phyloP scores from a whole-genome alignment of 208 protist species.

The Wallacemonas sp. region DNA sequence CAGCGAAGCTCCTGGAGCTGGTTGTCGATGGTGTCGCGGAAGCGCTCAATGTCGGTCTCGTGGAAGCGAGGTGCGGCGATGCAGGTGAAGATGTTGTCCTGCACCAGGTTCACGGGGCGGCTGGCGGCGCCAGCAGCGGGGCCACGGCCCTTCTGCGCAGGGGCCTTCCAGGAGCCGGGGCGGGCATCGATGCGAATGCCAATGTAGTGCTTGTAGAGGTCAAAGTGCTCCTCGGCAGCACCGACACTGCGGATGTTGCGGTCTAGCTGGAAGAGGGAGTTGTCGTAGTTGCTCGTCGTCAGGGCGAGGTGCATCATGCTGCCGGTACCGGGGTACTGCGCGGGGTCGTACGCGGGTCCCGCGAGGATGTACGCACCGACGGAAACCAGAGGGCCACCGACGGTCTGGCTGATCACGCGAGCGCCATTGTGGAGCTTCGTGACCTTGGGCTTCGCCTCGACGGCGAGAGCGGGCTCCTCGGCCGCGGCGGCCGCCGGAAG shows the following conservation, averaged over 20 bases:
- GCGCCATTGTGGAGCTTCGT: constrained; percentile 81
- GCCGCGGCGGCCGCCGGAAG: background rate
- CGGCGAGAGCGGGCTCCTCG: background rate
- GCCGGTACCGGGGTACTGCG: constrained; percentile 60
- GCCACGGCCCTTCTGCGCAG: background rate
- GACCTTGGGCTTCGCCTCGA: constrained; percentile 50
- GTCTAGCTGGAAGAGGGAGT: constrained; percentile 84
- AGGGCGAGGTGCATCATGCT: constrained; percentile 80
- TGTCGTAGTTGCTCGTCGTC: constrained; percentile 84
- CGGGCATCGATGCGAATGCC: constrained; percentile 73
- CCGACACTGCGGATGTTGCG: constrained; percentile 80
- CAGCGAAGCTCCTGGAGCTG: constrained; percentile 82
- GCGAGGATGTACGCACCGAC: constrained; percentile 85
- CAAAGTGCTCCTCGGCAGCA: constrained; percentile 70
- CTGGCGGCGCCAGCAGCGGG: background rate
- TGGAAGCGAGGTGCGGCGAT: constrained; percentile 80
- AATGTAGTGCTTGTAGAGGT: constrained; percentile 87
- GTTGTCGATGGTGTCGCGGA: constrained; percentile 87
- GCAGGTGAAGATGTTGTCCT: constrained; percentile 84
- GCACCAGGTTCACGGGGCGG: constrained; percentile 56
- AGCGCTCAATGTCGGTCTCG: constrained; percentile 80
- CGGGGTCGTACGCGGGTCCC: constrained; percentile 81
- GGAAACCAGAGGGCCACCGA: constrained; percentile 65
- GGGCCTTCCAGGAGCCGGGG: constrained; percentile 67
- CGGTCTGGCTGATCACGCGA: constrained; percentile 80